Evolutionary conservation across 306 rosid genomes (phyloP), one percentile per base, ranked within the genome.

Genomic region (Phaseolus lunatus): DNA sequence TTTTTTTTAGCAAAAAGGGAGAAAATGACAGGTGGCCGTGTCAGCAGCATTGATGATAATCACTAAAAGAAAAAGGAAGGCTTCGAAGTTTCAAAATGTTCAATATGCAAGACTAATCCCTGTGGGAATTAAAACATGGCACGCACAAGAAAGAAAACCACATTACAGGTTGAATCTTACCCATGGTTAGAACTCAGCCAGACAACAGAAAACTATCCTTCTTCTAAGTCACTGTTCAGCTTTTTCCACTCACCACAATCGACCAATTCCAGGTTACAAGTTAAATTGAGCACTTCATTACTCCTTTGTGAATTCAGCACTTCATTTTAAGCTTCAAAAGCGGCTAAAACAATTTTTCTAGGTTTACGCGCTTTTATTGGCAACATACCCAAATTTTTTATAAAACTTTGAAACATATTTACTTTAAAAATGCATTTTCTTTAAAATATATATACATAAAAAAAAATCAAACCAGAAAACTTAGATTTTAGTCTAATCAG

Each of bases 1-100:
- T 78, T 59, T 57, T 78, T 59, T 33, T 72, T 35, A 71, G 13
- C 22, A 56, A 48, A 31, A 45, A 66, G 0, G 12, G 77, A 70
- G 54, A 45, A 77, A 29, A 56, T 19, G 7, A 56, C 57, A 49
- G 43, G 53, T 9, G 16, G 16, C 26, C 1, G 66, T 37, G 80
- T 78, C 78, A 81, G 72, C 31, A 16, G 39, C 78, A 62, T 72
- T 20, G 39, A 72, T 37, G 39, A 72, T 37, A 39, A 80, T 18
- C 68, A 44, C 23, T 9, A 0, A 9, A 11, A 27, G 47, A 31
- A 72, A 72, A 72, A 24, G 22, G 8, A 49, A 70, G 16, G 22
- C 10, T 22, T 8, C 31, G 27, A 16, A 20, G 13, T 15, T 11
- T 49, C 37, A 22, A 58, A 50, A 37, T 59, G 2, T 39, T 9